Conservation (phyloP, 2,329 filamentous ascomycete genomes). For the Elsinoe arachidis region DNA sequence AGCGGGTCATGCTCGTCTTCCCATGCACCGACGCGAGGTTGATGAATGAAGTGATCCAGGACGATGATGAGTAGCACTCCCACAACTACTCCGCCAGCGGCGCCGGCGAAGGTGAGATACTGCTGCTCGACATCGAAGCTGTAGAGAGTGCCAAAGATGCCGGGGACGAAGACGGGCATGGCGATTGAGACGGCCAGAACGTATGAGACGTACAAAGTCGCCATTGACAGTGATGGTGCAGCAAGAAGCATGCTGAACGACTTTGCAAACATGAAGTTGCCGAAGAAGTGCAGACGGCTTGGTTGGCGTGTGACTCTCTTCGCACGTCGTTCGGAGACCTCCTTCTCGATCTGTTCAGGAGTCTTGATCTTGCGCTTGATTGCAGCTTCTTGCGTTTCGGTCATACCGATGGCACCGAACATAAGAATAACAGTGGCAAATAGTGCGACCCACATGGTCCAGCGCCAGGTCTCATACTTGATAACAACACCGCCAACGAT, state of each 20-base stretch:
- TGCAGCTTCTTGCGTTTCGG: slow-evolving; percentile 45
- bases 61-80: slow-evolving; percentile 25
- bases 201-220: slow-evolving; percentile 16
- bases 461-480: slow-evolving; percentile 31
- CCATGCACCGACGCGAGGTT: slow-evolving; percentile 16
- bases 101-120: slow-evolving; percentile 29
- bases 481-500: slow-evolving; percentile 34
- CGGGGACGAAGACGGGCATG: slow-evolving; percentile 18
- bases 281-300: slow-evolving; percentile 13
- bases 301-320: slow-evolving; percentile 14
- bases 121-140: slow-evolving; percentile 25
- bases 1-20: slow-evolving; percentile 10
- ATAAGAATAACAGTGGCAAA: slow-evolving; percentile 29
- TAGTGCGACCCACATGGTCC: slow-evolving; percentile 33
- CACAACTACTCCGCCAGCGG: slow-evolving; percentile 24
- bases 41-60: slow-evolving; percentile 24
- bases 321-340: not conserved
- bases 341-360: slow-evolving; percentile 23
- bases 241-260: slow-evolving; percentile 21
- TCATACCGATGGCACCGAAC: slow-evolving; percentile 31
- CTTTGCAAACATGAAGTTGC: slow-evolving; percentile 22
- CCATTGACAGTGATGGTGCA: slow-evolving; percentile 24
- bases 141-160: slow-evolving; percentile 20
- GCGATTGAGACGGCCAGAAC: slow-evolving; percentile 20
- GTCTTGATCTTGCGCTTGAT: slow-evolving; percentile 23